Base-by-base conservation (phyloP, 768 basidiomycete genomes). In the Agrocybe chaxingu region DNA sequence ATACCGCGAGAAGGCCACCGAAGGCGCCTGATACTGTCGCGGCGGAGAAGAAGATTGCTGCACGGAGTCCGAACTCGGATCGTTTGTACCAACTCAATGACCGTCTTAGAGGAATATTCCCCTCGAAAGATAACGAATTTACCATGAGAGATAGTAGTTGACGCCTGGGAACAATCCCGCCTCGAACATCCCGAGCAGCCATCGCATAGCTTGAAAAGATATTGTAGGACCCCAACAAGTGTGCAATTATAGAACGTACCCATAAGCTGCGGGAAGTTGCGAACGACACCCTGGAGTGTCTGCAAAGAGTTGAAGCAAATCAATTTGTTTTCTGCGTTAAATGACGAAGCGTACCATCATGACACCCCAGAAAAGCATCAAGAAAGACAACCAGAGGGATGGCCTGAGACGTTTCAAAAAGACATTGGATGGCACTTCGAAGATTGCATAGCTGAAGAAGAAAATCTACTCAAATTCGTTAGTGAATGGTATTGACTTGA, bases 11-110 rank as follows among this genome's bases (percentile, higher is more conserved):
- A 13, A 89, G 69, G 42, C 87, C 87, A 48, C 86, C 86, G 55
- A 91, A 91, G 13, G 89, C 88, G n/a, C 89, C 91, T 1, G 87
- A 83, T 0, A 88, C 79, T 2, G 87, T 89, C 0, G 89, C 89
- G 3, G 89, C 85, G 0, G 82, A 81, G 69, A 88, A 89, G 69
- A 89, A 89, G 29, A 89, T 60, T 0, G 85, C 82, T 19, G 82
- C 76, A 6, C 75, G 57, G 66, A 83, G 71, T 50, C 87, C 89
- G 54, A 89, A 88, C 60, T 92, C 91, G 10, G 82, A 82, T 32
- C 88, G 85, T 58, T 84, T 78, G 57, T 75, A 76, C 78, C 73
- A 79, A 52, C 72, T 76, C 42, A 1, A 35, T 31, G 5, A 5
- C 24, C 18, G 37, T 36, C 30, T 30, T 24, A 24, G 24, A 24